These are phyloP conservation scores for Candida koratica DNA, from an alignment of 805 yeast species.

Conservation along the genomic window DNA sequence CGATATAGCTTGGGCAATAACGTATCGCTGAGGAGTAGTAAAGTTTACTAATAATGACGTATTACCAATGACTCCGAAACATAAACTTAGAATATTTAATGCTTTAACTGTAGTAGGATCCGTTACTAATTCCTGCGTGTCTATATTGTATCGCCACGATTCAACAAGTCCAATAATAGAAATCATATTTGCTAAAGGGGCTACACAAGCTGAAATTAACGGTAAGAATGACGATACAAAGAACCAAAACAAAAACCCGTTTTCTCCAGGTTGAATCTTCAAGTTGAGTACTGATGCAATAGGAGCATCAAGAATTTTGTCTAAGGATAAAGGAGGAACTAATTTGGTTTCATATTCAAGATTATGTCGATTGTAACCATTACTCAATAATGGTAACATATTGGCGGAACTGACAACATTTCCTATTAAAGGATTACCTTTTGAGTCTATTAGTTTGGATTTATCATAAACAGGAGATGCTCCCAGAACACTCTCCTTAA, in stretches of 20 bases:
- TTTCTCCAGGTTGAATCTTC: constrained; percentile 36
- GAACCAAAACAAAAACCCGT: constrained; percentile 52
- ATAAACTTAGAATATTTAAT: constrained; percentile 60
- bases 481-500: neutral
- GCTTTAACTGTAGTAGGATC: constrained; percentile 46
- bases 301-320: constrained; percentile 31
- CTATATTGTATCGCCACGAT: constrained; percentile 51
- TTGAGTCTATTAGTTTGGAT: constrained; percentile 7
- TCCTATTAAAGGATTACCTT: constrained; percentile 5
- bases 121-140: constrained; percentile 19
- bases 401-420: constrained; percentile 5
- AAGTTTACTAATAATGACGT: constrained; percentile 67
- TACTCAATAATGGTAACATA: constrained; percentile 8
- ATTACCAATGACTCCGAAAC: constrained; percentile 65
- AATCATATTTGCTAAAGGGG: constrained; percentile 73
- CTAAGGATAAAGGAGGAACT: constrained; percentile 20
- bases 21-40: constrained; percentile 52
- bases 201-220: constrained; percentile 68
- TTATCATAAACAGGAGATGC: constrained; percentile 1
- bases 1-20: constrained; percentile 58
- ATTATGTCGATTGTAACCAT: constrained; percentile 12
- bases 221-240: constrained; percentile 67
- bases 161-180: constrained; percentile 69
- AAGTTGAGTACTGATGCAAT: constrained; percentile 27
- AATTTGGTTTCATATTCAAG: constrained; percentile 16